Evolutionary conservation across 2,329 filamentous ascomycete species (phyloP), one percentile per base, ranked within the genome.

Genomic region (Ceratocystis alfenasii): DNA sequence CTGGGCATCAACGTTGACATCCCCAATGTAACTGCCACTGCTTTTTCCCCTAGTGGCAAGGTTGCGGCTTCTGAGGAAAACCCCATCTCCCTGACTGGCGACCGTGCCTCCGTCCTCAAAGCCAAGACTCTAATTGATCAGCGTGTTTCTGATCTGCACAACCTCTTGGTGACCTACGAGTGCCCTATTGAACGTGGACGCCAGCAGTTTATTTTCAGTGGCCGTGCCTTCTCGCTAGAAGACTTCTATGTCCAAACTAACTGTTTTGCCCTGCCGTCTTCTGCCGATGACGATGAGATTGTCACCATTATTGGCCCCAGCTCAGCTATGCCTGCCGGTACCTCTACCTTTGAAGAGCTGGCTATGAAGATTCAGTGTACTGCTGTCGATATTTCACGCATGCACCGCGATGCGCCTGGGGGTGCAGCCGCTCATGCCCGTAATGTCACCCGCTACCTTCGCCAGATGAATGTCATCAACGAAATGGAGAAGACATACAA

Each of bases 191-290:
- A 93, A 74, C 87, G 87, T 69, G 90, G 90, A 62, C 86, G 90
- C 63, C 94, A 97, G 74, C 92, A 95, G 74, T 97, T 96, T 79
- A 94, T 99, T 72, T 86, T 96, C 69, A 63, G 28, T 63, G 86
- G 93, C 68, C 83, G 87, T 68, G 91, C 89, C 68, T 83, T 89
- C 68, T 86, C 89, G 20, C 80, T 90, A 44, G 85, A 96, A 67
- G 85, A 96, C 59, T 96, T 99, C 79, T 85, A 96, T 69, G 82
- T 86, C 59, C 85, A 96, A 72, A 97, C 94, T 67, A 93, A 93
- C 69, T 99, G 94, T 75, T 84, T 88, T 55, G 87, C 97, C 68
- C 83, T 97, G 66, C 77, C 97, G 59, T 93, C 90, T 6, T 81
- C 81, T 30, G 84, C 87, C 28, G 85, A 89, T 64, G 89, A 94